Conservation (phyloP, 192 early-diverging fungal species). For the Pilaira anomala region DNA sequence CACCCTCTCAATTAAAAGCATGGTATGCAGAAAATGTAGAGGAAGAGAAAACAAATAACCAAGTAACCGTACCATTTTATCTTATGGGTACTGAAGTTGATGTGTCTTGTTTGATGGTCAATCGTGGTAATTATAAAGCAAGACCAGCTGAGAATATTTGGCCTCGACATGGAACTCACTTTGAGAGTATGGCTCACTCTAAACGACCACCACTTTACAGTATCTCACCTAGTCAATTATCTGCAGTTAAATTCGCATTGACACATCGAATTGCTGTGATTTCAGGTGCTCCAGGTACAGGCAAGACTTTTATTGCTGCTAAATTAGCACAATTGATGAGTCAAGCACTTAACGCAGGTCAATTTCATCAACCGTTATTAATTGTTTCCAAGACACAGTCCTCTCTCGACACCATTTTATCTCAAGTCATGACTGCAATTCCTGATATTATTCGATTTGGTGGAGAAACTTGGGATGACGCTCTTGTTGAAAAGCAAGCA, state of each 20-base stretch:
- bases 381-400: constrained; percentile 22
- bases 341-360: constrained; percentile 15
- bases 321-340: constrained; percentile 23
- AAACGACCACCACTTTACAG: constrained; percentile 10
- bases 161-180: constrained; percentile 14
- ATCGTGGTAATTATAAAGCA: not conserved
- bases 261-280: constrained; percentile 29
- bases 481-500: not conserved
- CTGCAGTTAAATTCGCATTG: constrained; percentile 26
- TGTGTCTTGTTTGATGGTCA: constrained; percentile 8
- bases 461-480: not conserved
- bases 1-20: not conserved
- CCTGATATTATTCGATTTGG: constrained; percentile 30
- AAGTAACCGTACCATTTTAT: not conserved
- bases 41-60: not conserved
- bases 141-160: constrained; percentile 6
- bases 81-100: constrained; percentile 7
- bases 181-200: not conserved
- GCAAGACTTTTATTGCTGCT: constrained; percentile 28
- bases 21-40: not conserved
- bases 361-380: constrained; percentile 24
- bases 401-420: constrained; percentile 20
- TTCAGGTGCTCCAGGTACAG: constrained; percentile 25
- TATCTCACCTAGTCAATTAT: constrained; percentile 22
- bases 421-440: not conserved